Base-by-base conservation (phyloP, 805 yeast species). In the Myxozyma neglecta region DNA sequence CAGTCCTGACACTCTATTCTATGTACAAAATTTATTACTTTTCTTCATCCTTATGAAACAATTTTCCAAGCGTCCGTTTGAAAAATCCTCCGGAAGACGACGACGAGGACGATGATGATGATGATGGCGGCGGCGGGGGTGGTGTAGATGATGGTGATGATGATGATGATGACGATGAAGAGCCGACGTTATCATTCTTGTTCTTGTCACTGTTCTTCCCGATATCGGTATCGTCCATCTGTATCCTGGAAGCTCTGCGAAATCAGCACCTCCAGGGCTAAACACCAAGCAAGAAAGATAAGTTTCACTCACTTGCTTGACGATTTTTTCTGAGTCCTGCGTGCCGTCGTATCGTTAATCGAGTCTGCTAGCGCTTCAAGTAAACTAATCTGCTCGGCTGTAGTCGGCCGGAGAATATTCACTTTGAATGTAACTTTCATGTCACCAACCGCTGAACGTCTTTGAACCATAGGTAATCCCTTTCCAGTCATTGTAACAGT, bases 331-430 rank as follows among this genome's bases (percentile, higher is more conserved):
- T 11, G 10, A 7, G 47, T 47, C 34, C 61, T 52, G 9, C 65
- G 56, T 6, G 99, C 99, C 29, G 80, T 81, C 47, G 79, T 79
- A 73, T 94, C 99, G 61, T 88, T 84, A 53, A 88, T 82, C 1
- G 96, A 88, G 71, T 91, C 97, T 1, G 99, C 99, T 65, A 94
- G 80, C 0, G 97, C 97, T 73, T 94, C 99, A 70, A 96, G 80
- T 58, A 94, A 78, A 35, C 96, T 96, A 11, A 86, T 87, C 74
- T 94, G 97, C 0, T 94, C 87, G 13, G 93, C 89, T 29, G 89
- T 87, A 58, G 82, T 81, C 1, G 98, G 96, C 60, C 85, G 82
- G 68, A 86, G 77, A 3, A 91, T 84, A 69, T 84, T 83, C 16
- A 94, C 88, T 53, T 84, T 83, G 68, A 91, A 81, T 11, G 83